phyloP scores from a whole-genome alignment of 1,139 yeast genomes.

The Hyphopichia khmerensis region DNA sequence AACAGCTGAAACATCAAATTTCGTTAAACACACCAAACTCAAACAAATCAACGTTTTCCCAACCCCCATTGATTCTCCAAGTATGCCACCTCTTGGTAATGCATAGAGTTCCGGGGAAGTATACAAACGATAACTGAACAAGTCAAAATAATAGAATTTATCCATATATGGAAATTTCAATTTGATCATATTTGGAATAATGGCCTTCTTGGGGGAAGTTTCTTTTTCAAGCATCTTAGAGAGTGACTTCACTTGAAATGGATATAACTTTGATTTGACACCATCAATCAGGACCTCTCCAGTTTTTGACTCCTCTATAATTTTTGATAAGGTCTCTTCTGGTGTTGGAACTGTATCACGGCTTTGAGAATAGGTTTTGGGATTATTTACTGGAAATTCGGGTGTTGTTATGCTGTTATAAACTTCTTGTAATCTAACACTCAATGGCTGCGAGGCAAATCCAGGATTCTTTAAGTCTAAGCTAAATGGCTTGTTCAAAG shows the following conservation, averaged over 20 bases:
- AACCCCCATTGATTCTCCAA: slow-evolving; percentile 77
- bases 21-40: slow-evolving; percentile 57
- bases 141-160: slow-evolving; percentile 32
- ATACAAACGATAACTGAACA: slow-evolving; percentile 23
- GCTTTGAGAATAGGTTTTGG: not conserved
- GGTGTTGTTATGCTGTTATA: slow-evolving; percentile 46
- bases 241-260: slow-evolving; percentile 58
- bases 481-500: slow-evolving; percentile 11
- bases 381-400: slow-evolving; percentile 14
- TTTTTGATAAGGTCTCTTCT: slow-evolving; percentile 15
- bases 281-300: slow-evolving; percentile 41
- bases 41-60: slow-evolving; percentile 71
- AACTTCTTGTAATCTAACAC: slow-evolving; percentile 25
- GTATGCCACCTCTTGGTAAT: slow-evolving; percentile 63
- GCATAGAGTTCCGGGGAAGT: slow-evolving; percentile 37
- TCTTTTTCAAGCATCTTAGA: slow-evolving; percentile 60
- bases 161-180: slow-evolving; percentile 21
- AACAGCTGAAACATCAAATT: slow-evolving; percentile 46
- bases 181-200: slow-evolving; percentile 45
- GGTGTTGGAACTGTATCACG: slow-evolving; percentile 13
- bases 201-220: slow-evolving; percentile 24
- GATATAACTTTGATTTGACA: slow-evolving; percentile 49
- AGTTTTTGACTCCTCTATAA: slow-evolving; percentile 15
- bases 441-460: slow-evolving; percentile 9
- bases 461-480: not conserved